Evolutionary conservation across 805 yeast genomes (phyloP).

Genomic region (Candida yuanshanica): DNA sequence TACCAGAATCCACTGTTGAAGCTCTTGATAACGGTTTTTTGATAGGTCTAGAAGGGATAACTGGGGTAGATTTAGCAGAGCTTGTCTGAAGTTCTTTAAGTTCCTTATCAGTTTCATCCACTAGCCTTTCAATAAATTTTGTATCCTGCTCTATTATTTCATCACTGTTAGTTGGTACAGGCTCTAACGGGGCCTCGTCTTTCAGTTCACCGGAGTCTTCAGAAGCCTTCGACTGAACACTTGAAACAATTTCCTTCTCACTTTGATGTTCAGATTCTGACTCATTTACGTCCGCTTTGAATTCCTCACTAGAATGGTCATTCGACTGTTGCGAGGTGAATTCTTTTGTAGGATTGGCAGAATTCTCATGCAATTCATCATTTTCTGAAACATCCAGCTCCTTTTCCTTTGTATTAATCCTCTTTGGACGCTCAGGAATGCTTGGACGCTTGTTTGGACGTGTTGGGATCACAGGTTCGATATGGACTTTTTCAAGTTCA

Average conservation of each 20-base stretch:
- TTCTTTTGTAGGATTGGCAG: too few species aligned
- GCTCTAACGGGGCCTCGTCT: neutral
- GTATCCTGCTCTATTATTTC: neutral
- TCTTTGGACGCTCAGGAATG: conserved; percentile 9
- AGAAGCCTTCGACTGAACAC: neutral
- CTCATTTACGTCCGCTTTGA: neutral
- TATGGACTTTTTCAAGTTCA: conserved; percentile 3
- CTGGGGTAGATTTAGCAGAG: neutral
- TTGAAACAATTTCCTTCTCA: neutral
- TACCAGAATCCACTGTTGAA: conserved; percentile 1
- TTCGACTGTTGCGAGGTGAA: too few species aligned
- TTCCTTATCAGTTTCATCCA: neutral
- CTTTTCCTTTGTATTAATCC: neutral
- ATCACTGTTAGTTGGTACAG: neutral
- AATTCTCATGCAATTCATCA: neutral
- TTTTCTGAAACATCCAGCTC: neutral
- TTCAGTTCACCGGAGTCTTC: neutral
- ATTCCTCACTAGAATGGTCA: too few species aligned
- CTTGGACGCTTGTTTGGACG: conserved; percentile 4
- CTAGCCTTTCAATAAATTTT: neutral
- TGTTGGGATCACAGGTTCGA: conserved; percentile 5
- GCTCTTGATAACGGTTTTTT: conserved; percentile 1
- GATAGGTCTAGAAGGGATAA: neutral
- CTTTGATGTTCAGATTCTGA: neutral
- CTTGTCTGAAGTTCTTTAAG: neutral